These are phyloP conservation scores for Eucalyptus decipiens DNA, from an alignment of 345 rosid genomes.

Conservation along the genomic window DNA sequence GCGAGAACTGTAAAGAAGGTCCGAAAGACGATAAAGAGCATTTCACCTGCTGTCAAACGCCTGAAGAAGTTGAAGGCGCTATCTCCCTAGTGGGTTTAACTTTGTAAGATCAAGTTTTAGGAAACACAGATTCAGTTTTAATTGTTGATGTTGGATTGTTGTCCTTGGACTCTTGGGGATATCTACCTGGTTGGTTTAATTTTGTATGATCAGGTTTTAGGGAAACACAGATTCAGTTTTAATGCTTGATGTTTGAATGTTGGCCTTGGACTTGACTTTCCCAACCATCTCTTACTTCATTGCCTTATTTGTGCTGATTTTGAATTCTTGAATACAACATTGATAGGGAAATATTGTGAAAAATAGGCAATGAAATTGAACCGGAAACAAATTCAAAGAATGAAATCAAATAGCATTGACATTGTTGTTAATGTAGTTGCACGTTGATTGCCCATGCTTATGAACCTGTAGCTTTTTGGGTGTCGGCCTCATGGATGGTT, in stretches of 20 bases:
- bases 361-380: not conserved
- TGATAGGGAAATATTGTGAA: not conserved
- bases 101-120: not conserved
- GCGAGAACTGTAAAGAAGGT: conserved; percentile 33
- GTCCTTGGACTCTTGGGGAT: not conserved
- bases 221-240: not conserved
- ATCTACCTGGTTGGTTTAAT: not conserved
- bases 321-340: not conserved
- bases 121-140: not conserved
- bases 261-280: not conserved
- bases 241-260: not conserved
- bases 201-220: not conserved
- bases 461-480: not conserved
- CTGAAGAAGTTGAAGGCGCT: conserved; percentile 38
- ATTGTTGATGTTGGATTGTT: not conserved
- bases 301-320: not conserved
- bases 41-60: conserved; percentile 28
- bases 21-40: conserved; percentile 36
- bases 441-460: not conserved
- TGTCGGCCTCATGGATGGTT: not conserved
- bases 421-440: not conserved
- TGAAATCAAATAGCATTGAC: not conserved
- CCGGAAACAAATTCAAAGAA: not conserved
- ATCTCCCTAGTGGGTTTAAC: conserved; percentile 1
- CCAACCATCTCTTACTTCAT: not conserved